Evolutionary conservation across 2,329 filamentous ascomycete species (phyloP), one percentile per base, ranked within the genome.

Genomic region (Trichoderma harzianum): DNA sequence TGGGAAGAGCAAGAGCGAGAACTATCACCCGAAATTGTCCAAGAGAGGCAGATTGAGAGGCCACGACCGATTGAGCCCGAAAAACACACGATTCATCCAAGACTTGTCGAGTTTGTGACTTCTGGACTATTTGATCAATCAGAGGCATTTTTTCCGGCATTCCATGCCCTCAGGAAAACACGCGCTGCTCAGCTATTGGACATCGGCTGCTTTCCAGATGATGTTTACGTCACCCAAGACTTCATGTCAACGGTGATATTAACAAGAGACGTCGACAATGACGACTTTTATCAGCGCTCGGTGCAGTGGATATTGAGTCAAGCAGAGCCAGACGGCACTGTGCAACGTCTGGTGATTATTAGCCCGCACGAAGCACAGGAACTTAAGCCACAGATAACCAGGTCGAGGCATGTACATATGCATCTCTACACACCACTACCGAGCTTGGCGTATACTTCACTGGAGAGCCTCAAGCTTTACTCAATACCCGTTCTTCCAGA

Each of bases 1-100:
- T 51, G 32, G 18, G 90, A 93, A 75, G 91, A 93, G 71, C 90
- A 93, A 74, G 91, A 93, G 76, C 84, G 91, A 0, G 91, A 93
- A 73, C 81, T 93, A 0, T 83, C 88, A 0, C 89, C 89, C 0
- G 91, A 94, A 73, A 84, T 88, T 1, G 88, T 93, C 74, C 80
- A 86, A 30, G 88, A 93, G 75, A 81, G 84, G 1, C 80, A 92
- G 63, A 74, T 88, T 0, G 82, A 92, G 74, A 82, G 81, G 1
- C 87, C 89, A 0, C 72, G 69, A 4, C 39, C 36, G 0, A 72
- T 69, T 1, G 47, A 75, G 0, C 83, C 89, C 0, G 76, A 73
- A 0, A 1, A 10, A 0, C 87, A 91, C 60, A 2, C 5, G 47
- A 0, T 75, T 75, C 34, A 72, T 77, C 10, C 8, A 1, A 34